phyloP scores from a whole-genome alignment of 2,329 filamentous ascomycete species.

The Nigrograna mackinnonii region DNA sequence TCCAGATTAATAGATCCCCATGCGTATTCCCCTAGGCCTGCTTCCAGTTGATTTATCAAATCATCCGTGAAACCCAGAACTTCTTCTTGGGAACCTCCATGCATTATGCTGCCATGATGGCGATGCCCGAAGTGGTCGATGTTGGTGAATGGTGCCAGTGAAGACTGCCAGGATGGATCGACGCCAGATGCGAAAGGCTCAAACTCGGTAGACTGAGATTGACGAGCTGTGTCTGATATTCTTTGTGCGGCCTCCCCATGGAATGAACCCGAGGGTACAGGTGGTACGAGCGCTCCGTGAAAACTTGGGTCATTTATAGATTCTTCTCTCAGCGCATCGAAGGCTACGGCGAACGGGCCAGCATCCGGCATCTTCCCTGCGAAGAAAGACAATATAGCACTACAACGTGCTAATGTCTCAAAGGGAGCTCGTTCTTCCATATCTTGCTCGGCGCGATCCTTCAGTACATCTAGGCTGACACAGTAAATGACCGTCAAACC shows the following conservation, averaged over 20 bases:
- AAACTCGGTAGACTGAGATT: too few relatives aligned
- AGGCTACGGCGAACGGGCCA: constrained; percentile 26
- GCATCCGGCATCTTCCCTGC: constrained; percentile 27
- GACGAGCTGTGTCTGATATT: too few relatives aligned
- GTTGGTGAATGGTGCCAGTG: too few relatives aligned
- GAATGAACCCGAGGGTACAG: too few relatives aligned
- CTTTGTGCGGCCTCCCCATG: too few relatives aligned
- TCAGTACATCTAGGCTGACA: constrained; percentile 27
- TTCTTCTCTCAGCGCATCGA: constrained; percentile 26
- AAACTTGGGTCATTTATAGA: constrained; percentile 12
- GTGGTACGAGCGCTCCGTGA: background rate
- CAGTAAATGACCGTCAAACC: constrained; percentile 35
- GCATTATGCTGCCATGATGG: too few relatives aligned
- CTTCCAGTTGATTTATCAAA: constrained; percentile 27
- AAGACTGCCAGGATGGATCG: too few relatives aligned
- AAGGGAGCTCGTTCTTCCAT: constrained; percentile 8
- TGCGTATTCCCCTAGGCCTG: constrained; percentile 36
- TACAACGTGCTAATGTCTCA: constrained; percentile 14
- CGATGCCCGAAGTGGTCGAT: too few relatives aligned
- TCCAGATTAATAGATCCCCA: constrained; percentile 23
- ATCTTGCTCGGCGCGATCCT: constrained; percentile 4
- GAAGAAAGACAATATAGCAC: constrained; percentile 24
- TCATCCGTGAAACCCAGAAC: constrained; percentile 14
- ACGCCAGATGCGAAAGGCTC: too few relatives aligned
- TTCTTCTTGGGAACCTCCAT: too few relatives aligned